A percentile compares a stretch with the other conserved stretches of the same genome.
These are phyloP conservation scores for Rubia yunnanensis DNA, from an alignment of 257 asterid genomes.

Conservation along the genomic window DNA sequence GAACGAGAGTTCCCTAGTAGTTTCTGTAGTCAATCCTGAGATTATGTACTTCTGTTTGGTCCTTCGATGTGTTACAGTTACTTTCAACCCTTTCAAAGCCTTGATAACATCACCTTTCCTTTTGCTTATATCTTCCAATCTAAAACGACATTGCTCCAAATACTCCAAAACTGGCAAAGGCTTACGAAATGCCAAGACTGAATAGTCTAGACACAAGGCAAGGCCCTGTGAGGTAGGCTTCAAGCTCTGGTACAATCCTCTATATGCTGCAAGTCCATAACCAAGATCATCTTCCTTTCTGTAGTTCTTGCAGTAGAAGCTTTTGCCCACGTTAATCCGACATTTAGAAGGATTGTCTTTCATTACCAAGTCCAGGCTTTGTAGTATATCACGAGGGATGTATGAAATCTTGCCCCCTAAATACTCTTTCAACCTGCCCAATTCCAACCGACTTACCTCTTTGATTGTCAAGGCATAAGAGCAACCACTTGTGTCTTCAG, in stretches of 20 bases:
- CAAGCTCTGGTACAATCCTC: constrained; percentile 53
- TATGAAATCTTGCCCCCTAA: constrained; percentile 23
- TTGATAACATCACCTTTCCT: background rate
- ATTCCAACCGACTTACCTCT: constrained; percentile 31
- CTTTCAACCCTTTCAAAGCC: constrained; percentile 53
- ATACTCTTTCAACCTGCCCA: constrained; percentile 43
- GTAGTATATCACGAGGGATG: constrained; percentile 52
- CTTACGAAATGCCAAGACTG: constrained; percentile 41
- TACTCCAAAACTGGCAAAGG: constrained; percentile 41
- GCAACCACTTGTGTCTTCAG: constrained; percentile 28
- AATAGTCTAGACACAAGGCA: constrained; percentile 49
- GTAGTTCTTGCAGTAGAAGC: constrained; percentile 31
- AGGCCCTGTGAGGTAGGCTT: constrained; percentile 54
- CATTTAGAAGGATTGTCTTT: constrained; percentile 51
- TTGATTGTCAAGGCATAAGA: constrained; percentile 31
- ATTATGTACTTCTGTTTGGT: constrained; percentile 46
- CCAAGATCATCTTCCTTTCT: constrained; percentile 20
- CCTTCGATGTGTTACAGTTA: constrained; percentile 49
- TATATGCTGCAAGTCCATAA: constrained; percentile 42
- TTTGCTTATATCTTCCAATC: constrained; percentile 19
- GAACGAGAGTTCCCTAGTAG: constrained; percentile 25
- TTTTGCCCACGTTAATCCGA: constrained; percentile 33
- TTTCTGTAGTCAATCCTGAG: constrained; percentile 16
- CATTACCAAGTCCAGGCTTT: constrained; percentile 65
- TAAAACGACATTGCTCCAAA: constrained; percentile 25